Base-by-base conservation (phyloP, 2,329 filamentous ascomycete genomes). In the Scedosporium apiospermum region DNA sequence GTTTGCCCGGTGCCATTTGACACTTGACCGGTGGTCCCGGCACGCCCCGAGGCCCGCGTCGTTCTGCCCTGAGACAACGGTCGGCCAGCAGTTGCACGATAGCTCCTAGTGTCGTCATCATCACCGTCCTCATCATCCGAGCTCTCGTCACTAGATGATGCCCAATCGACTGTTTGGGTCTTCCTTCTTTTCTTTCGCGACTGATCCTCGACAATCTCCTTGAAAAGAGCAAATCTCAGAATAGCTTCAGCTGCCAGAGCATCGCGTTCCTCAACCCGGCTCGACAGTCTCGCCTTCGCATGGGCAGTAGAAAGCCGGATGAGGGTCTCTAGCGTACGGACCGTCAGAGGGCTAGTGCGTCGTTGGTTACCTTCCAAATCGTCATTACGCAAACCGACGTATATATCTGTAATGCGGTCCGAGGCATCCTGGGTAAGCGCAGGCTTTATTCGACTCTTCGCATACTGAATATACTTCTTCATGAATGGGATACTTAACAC, bases 401-500 rank as follows among this genome's bases (percentile, higher is more conserved):
- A 99, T 16, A 93, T 90, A 38, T 91, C 85, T 44, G 93, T 88
- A 70, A 99, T 96, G 66, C 96, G 90, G 68, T 97, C 91, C 10
- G 92, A 91, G 5, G 95, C 93, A 55, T 91, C 91, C 71, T 95
- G 91, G 0, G 93, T 96, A 65, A 99, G 79, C 49, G 96, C 80
- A 0, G 95, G 95, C 82, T 92, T 96, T 70, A 96, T 84, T 71
- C 95, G 82, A 42, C 85, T 89, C 79, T 99, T 99, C 66, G 95
- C 92, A 74, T 99, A 99, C 72, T 99, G 95, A 57, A 99, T 96
- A 75, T 97, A 99, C 77, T 99, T 99, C 79, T 99, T 99, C 80
- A 99, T 92, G 76, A 99, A 99, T 0, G 93, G 90, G 65, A 99
- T 97, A 76, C 90, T 96, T 62, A 99, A 80, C 14, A 99, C 90